These are phyloP conservation scores for Boletus rubroflammeus DNA, from an alignment of 768 basidiomycete genomes.

Conservation along the genomic window DNA sequence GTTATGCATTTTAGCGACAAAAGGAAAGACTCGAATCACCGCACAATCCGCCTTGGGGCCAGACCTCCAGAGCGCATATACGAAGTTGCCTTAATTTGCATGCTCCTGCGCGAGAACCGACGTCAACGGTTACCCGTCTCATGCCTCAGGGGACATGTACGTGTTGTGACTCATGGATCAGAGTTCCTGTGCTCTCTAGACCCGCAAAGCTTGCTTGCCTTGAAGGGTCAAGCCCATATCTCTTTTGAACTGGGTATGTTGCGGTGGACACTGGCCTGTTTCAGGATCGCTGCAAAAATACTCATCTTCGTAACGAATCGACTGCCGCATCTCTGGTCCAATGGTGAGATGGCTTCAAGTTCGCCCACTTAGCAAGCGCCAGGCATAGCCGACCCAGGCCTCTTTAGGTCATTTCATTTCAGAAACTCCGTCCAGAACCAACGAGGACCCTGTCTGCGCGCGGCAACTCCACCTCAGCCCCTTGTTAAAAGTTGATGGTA, in stretches of 20 bases:
- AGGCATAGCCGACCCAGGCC: neutral
- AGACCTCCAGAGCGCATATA: neutral
- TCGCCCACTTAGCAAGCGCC: neutral
- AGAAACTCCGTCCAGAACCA: neutral
- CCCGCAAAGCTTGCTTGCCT: neutral
- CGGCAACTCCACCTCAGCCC: neutral
- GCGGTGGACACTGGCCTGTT: neutral
- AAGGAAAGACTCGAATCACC: neutral
- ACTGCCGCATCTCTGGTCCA: neutral
- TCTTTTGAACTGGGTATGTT: neutral
- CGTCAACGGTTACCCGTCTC: neutral
- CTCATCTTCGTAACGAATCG: neutral
- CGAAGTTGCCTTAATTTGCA: conserved; percentile 1
- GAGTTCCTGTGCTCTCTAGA: conserved; percentile 1
- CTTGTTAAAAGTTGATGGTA: conserved; percentile 14
- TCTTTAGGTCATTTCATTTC: conserved; percentile 12
- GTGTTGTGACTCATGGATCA: neutral
- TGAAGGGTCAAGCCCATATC: neutral
- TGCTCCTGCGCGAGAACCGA: neutral
- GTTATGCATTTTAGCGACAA: neutral
- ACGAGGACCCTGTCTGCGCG: conserved; percentile 2
- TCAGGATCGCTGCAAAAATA: neutral
- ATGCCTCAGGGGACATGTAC: neutral
- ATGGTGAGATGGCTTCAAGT: no score
- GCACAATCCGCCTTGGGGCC: neutral